Evolutionary conservation across 768 basidiomycete genomes (phyloP), one percentile per base, ranked within the genome.

Genomic region (Auricularia sp.): DNA sequence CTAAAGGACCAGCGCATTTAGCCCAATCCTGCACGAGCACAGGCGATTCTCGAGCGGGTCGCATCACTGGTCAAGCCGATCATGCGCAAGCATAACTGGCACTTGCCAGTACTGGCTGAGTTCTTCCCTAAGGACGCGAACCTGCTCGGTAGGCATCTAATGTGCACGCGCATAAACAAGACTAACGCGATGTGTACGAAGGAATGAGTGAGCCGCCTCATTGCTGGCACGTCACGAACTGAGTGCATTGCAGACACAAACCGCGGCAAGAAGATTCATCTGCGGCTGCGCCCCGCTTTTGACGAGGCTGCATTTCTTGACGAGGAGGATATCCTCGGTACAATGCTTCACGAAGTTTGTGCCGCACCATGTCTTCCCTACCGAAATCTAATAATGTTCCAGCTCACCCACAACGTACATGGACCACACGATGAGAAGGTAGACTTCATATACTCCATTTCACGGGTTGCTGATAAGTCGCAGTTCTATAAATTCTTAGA

Each of bases 331-430:
- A 77, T 97, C 3, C 78, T 96, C 1, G 79, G 84, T 62, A 91
- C 90, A 0, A 92, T 96, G 93, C 80, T 97, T 16, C 94, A 96
- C 71, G 93, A 97, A 80, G 91, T 89, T 67, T 67, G 76, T 66
- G 5, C 36, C 6, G 6, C 11, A 6, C 39, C 16, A 39, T 36
- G 36, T 23, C 65, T 29, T 59, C 63, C 33, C 21, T 35, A 2
- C 39, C 10, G 6, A 16, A 34, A 42, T 0, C 54, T 66, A 36
- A 47, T 62, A 64, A 54, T 39, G 62, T 36, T 29, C 33, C 64
- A 95, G 91, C 86, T 96, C 43, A 88, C 92, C 0, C 93, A 94
- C 71, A 93, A 90, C 71, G 84, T 89, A 7, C 90, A 93, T 70
- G 91, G 92, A 3, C 89, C 93, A 4, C 95, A 97, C 68, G 91